Base-by-base conservation (phyloP, 2,329 filamentous ascomycete genomes). In the Mariannaea elegans region DNA sequence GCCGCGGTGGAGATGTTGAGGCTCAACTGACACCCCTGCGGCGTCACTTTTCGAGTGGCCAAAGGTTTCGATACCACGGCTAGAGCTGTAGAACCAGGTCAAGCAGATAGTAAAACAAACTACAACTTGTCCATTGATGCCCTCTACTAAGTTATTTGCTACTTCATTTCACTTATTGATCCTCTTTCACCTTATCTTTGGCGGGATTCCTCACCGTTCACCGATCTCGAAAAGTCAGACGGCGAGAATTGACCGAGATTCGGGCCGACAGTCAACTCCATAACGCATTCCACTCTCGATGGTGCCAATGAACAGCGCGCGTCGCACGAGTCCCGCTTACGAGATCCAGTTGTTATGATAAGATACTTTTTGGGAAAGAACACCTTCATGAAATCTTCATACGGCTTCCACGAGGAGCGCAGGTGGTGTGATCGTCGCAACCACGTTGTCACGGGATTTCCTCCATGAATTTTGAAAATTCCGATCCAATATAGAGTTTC, bases 171-270 rank as follows among this genome's bases (percentile, higher is more conserved):
- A 31, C 7, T 7, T 7, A 31, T 7, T 12, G 12, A 7, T 12
- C 27, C 27, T 7, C 16, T 31, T 34, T 21, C 19, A 14, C 31
- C 39, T 49, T 38, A 21, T 41, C 36, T 21, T 9, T 46, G 39
- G 13, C 34, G 21, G 2, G 7, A 5, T 36, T n/a, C 14, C 32
- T 36, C 38, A 21, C 18, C 38, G 18, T 42, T 42, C 38, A 42
- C 32, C 32, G 23, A 18, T 9, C 10, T 19, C 29, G 34, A 38
- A 44, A 19, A 23, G 6, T 45, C 47, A 27, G n/a, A 29, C 18
- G 42, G 23, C 48, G 42, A 48, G 47, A 61, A 60, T 54, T 61
- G 48, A 57, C 59, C 59, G 59, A 61, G 59, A 61, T 61, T 61
- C 59, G 59, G 59, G 48, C 59, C 59, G 59, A 61, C 39, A 55